Conservation (phyloP, 139 green algal genomes). For the Chlamydomonas sp. region DNA sequence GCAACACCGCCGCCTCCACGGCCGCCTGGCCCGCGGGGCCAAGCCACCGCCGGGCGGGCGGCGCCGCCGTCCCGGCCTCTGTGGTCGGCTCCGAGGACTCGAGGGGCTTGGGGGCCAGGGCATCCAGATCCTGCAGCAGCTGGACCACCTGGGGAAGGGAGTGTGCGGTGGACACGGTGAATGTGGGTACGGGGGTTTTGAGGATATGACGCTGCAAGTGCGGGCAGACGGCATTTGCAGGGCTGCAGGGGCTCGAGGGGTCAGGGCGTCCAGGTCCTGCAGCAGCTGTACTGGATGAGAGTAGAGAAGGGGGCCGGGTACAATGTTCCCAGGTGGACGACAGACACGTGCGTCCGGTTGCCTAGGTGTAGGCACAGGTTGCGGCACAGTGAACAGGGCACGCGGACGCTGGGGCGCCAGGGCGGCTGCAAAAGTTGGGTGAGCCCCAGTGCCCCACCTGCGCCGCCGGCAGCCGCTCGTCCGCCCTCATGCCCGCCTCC, state of each 20-base stretch:
- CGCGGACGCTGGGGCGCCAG: not conserved
- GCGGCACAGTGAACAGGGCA: not conserved
- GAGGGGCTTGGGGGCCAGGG: constrained; percentile 9
- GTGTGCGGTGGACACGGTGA: not conserved
- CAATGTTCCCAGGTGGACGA: not conserved
- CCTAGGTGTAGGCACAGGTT: not conserved
- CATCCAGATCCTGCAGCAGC: constrained; percentile 20
- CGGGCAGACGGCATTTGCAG: too few relatives aligned
- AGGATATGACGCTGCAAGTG: too few relatives aligned
- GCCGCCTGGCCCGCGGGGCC: not conserved
- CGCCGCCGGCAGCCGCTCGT: not conserved
- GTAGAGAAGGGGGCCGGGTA: not conserved
- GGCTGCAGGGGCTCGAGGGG: too few relatives aligned
- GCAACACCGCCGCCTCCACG: constrained; percentile 9
- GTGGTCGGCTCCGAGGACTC: not conserved
- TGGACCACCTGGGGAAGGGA: not conserved
- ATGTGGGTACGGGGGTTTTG: too few relatives aligned
- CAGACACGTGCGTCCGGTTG: not conserved
- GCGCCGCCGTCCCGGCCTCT: too few relatives aligned
- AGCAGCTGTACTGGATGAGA: too few relatives aligned
- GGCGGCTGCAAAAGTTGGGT: not conserved
- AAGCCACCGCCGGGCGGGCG: constrained; percentile 5
- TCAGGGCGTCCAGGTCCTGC: too few relatives aligned
- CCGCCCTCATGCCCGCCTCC: not conserved
- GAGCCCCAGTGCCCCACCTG: not conserved